Evolutionary conservation across 1,284 basidiomycete genomes (phyloP).

Genomic region (Sphaerobolus stellatus): DNA sequence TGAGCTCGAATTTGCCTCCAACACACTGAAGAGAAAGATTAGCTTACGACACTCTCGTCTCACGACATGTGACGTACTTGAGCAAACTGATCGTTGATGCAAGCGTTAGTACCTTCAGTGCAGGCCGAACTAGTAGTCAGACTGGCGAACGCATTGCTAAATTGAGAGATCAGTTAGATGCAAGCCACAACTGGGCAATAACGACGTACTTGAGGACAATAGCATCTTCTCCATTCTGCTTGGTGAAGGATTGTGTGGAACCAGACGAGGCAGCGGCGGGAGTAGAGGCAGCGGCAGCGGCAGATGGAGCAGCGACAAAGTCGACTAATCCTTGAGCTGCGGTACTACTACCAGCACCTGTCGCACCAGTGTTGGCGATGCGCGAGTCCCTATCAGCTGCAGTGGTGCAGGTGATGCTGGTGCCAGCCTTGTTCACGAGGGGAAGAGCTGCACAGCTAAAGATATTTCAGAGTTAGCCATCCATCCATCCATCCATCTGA

Average conservation of each 20-base stretch:
- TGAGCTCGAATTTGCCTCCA: conserved; percentile 40
- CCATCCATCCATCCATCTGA: too few species aligned
- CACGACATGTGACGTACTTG: not conserved
- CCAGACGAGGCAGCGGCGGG: conserved; percentile 19
- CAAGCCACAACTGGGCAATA: too few species aligned
- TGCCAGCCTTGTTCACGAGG: conserved; percentile 47
- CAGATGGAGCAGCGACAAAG: conserved; percentile 19
- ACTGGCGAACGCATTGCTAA: conserved; percentile 3
- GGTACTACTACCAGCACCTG: conserved; percentile 15
- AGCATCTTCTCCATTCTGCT: too few species aligned
- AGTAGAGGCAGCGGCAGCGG: conserved; percentile 22
- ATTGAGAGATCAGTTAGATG: not conserved
- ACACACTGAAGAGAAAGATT: conserved; percentile 43
- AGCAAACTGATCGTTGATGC: conserved; percentile 10
- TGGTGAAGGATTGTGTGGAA: conserved; percentile 13
- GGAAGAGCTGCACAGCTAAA: conserved; percentile 47
- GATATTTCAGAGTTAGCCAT: too few species aligned
- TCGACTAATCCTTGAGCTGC: too few species aligned
- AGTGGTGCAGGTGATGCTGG: conserved; percentile 17
- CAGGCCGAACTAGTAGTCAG: conserved; percentile 10
- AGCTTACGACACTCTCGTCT: not conserved
- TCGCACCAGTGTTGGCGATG: conserved; percentile 28
- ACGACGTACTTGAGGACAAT: too few species aligned
- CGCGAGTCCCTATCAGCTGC: conserved; percentile 34
- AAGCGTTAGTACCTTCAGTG: conserved; percentile 13